phyloP scores from a whole-genome alignment of 2,329 filamentous ascomycete species.

The Penicillium sp. region DNA sequence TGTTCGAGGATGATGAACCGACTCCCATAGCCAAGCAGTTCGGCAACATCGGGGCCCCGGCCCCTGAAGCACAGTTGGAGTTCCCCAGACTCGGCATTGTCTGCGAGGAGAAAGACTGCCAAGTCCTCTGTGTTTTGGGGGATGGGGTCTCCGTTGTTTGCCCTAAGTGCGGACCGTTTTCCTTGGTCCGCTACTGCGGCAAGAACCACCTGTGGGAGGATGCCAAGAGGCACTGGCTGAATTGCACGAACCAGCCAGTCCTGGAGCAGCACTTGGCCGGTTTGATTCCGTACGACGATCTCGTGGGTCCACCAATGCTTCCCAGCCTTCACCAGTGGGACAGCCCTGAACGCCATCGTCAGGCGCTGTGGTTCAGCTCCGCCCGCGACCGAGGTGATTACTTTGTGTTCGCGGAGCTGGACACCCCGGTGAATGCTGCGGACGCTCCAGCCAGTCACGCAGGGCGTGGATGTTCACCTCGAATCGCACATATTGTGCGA shows the following conservation, averaged over 20 bases:
- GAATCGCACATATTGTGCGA: slow-evolving; percentile 20
- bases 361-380: slow-evolving; percentile 33
- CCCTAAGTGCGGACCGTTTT: slow-evolving; percentile 42
- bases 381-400: slow-evolving; percentile 33
- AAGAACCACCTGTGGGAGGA: slow-evolving; percentile 38
- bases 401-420: slow-evolving; percentile 37
- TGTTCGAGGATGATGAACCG: neutral
- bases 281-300: slow-evolving; percentile 23
- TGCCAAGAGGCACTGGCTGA: slow-evolving; percentile 37
- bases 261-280: slow-evolving; percentile 19
- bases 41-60: neutral
- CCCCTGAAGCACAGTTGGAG: neutral
- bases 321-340: slow-evolving; percentile 32
- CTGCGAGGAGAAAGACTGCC: slow-evolving; percentile 30
- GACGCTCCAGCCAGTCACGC: slow-evolving; percentile 13
- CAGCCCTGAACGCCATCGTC: slow-evolving; percentile 38
- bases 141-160: slow-evolving; percentile 39
- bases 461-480: slow-evolving; percentile 26
- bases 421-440: slow-evolving; percentile 12
- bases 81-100: neutral
- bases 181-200: slow-evolving; percentile 41
- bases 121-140: slow-evolving; percentile 32
- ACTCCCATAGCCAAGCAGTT: slow-evolving; percentile 4
- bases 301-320: slow-evolving; percentile 27
- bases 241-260: slow-evolving; percentile 26